Base-by-base conservation (phyloP, 2,329 filamentous ascomycete species). In the Alternaria solani region DNA sequence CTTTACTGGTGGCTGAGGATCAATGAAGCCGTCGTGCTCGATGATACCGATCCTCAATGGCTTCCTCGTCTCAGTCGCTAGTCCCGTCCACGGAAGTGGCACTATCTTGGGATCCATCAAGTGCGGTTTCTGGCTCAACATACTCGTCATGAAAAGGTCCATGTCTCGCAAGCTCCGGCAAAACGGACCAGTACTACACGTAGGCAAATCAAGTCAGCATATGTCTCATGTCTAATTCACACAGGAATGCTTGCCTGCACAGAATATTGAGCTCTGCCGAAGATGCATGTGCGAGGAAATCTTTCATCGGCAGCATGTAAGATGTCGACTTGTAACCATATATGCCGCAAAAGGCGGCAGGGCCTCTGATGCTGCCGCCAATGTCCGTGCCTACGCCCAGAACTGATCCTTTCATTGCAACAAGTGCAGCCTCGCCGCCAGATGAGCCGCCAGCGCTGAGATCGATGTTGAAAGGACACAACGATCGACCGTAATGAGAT, bases 361-460 rank as follows among this genome's bases (percentile, higher is more conserved):
- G 71, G 12, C 63, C 52, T 16, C 71, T 68, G 18, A 73, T 67
- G 34, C 61, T 65, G 8, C 71, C 71, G 3, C 70, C 71, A 20
- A 73, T 69, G 39, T 74, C 72, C 9, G 67, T 65, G 14, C 71
- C 71, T n/a, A 70, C 51, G 20, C 68, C 69, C 5, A 72, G 57
- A 2, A 65, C 53, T 4, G 62, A 67, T 16, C 67, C 71, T 30
- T 64, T 62, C 53, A 71, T 58, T 12, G 65, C 67, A 8, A 72
- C 41, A 2, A 73, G 49, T 1, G 70, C 70, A 8, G 57, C 63
- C 51, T 72, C 71, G 26, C 71, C 71, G 5, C 70, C 70, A 75
- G 25, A 84, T 77, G 25, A 85, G 9, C 83, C 83, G 1, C 83
- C 83, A 6, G 81, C 78, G 7, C 82, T 83, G 18, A 85, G 73